Evolutionary conservation across 306 rosid genomes (phyloP).

Genomic region (Cicer yamashitae): DNA sequence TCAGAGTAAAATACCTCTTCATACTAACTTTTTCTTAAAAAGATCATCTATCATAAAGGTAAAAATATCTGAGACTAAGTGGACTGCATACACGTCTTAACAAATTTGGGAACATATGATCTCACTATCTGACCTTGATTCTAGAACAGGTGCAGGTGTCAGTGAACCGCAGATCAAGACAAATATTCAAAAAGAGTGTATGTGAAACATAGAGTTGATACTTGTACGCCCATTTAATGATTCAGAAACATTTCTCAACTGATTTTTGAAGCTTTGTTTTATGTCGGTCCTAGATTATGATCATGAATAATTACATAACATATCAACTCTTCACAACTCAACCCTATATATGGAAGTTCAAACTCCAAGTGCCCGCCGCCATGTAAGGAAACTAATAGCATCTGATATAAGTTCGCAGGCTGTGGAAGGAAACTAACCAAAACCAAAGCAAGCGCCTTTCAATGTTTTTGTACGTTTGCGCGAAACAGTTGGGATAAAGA

Average conservation of each 20-base stretch:
- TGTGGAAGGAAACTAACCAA: not conserved
- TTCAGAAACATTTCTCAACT: not conserved
- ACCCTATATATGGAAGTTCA: not conserved
- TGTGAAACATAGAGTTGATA: too few relatives aligned
- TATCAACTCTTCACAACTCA: not conserved
- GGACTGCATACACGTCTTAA: not conserved
- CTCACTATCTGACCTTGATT: not conserved
- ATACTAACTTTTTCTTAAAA: not conserved
- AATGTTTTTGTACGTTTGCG: not conserved
- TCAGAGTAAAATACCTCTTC: too few relatives aligned
- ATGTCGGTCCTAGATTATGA: too few relatives aligned
- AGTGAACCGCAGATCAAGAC: constrained; percentile 4
- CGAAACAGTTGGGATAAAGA: not conserved
- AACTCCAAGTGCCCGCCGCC: not conserved
- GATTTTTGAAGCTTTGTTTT: not conserved
- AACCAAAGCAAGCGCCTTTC: not conserved
- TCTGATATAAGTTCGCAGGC: not conserved
- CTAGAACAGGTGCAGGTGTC: not conserved
- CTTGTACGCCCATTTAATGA: not conserved
- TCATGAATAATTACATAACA: not conserved
- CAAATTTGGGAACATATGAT: not conserved
- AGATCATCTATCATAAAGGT: not conserved
- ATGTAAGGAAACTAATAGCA: not conserved
- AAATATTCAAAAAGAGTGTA: not conserved
- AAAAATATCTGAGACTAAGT: not conserved